Evolutionary conservation across 495 filamentous ascomycete species (phyloP).

Genomic region (Hyaloscypha variabilis): DNA sequence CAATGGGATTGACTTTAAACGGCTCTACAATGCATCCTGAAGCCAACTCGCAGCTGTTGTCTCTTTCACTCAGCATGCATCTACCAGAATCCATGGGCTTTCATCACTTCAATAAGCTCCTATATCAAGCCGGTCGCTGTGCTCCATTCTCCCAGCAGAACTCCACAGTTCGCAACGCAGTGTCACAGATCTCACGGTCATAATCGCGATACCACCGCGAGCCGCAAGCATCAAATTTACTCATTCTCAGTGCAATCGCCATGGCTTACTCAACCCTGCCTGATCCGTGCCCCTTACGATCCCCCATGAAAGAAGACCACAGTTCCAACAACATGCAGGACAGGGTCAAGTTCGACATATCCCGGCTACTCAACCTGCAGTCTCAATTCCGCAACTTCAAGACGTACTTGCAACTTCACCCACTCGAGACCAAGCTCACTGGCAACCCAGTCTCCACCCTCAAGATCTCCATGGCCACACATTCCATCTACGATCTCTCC

Average conservation of each 20-base stretch:
- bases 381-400: neutral
- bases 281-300: neutral
- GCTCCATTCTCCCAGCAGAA: neutral
- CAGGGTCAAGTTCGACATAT: neutral
- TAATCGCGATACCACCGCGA: neutral
- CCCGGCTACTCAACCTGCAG: neutral
- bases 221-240: neutral
- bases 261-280: neutral
- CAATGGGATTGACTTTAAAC: neutral
- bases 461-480: neutral
- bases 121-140: neutral
- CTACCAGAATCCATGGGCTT: neutral
- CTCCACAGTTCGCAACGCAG: neutral
- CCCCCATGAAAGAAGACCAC: too few relatives aligned
- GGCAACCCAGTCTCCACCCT: neutral
- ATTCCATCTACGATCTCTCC: neutral
- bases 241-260: neutral
- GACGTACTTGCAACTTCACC: neutral
- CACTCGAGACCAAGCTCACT: neutral
- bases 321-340: neutral
- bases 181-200: neutral
- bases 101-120: neutral
- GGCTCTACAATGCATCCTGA: too few relatives aligned
- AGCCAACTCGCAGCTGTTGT: too few relatives aligned
- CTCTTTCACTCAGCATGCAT: neutral